phyloP scores from a whole-genome alignment of 2,329 filamentous ascomycete species.

The Tympanopsis confertula region DNA sequence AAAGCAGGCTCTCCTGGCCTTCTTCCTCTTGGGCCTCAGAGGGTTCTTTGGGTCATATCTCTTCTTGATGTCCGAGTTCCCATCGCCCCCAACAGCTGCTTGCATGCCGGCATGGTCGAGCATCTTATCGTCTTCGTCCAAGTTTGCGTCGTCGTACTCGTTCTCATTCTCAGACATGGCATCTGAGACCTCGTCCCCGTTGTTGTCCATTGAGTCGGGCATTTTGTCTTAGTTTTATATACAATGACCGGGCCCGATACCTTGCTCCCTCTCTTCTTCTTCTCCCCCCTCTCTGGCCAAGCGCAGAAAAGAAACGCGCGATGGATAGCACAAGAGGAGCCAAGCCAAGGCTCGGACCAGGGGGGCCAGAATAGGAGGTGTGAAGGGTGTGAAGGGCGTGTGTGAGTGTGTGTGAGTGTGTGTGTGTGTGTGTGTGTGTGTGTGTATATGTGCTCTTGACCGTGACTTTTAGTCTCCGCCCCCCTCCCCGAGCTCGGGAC shows the following conservation, averaged over 20 bases:
- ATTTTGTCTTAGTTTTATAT: slow-evolving; percentile 44
- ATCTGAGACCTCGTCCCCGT: slow-evolving; percentile 43
- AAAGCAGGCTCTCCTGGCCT: slow-evolving; percentile 88
- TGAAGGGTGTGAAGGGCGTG: background rate
- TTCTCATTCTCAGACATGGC: slow-evolving; percentile 47
- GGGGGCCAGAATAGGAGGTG: background rate
- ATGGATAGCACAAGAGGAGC: background rate
- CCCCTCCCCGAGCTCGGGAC: too few species aligned
- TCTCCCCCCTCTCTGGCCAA: background rate
- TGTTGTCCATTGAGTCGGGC: slow-evolving; percentile 40
- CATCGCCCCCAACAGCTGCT: slow-evolving; percentile 29
- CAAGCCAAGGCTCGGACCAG: background rate
- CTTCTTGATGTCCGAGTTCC: slow-evolving; percentile 43
- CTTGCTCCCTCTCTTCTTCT: background rate
- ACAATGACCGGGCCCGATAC: slow-evolving; percentile 7
- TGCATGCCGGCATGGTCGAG: slow-evolving; percentile 28
- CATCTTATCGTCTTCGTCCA: slow-evolving; percentile 40
- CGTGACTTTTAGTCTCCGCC: too few species aligned
- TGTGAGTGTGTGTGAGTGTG: background rate
- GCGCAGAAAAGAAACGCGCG: background rate
- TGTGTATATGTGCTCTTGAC: too few species aligned
- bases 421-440: too few species aligned
- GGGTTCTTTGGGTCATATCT: slow-evolving; percentile 81
- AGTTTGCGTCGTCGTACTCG: slow-evolving; percentile 37
- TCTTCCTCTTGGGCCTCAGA: slow-evolving; percentile 79